Base-by-base conservation (phyloP, 176 grass and related monocot species). In the Oryza officinalis region DNA sequence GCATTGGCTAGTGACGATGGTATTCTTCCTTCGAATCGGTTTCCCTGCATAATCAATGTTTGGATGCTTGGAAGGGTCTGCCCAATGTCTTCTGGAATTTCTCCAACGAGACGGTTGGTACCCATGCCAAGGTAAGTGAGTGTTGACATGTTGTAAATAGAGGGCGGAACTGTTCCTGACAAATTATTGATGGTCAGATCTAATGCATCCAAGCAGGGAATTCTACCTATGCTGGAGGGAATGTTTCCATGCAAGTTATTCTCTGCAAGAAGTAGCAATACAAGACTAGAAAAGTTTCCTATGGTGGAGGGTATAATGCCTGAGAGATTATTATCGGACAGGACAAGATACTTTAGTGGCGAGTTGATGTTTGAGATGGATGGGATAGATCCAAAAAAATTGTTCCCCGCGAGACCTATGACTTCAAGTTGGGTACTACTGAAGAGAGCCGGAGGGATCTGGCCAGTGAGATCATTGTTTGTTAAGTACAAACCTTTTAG, bases 131-230 rank as follows among this genome's bases (percentile, higher is more conserved):
- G 70, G 44, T 38, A 65, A 20, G 12, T 17, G 6, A 90, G 33
- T 17, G 74, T 10, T 13, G 84, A 83, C 5, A 80, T 75, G 63
- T 87, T 87, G 49, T 84, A 90, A 3, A 90, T 5, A 47, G 84
- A 83, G 37, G 2, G 15, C 32, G 87, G 87, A 40, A 89, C 9
- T 26, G 49, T 63, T 11, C 41, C 71, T 12, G 27, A 20, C 1
- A 47, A 89, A 20, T 0, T 3, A 25, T 89, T 69, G 12, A 27
- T 17, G 27, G 0, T 47, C 13, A 71, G 20, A 10, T 85, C 83
- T 15, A 84, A 4, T 15, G 0, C 3, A 27, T 84, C 1, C 14
- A 91, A 60, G 10, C 46, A 27, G 1, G 77, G 41, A 11, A 84
- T 6, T 13, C 3, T 30, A 12, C 65, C 38, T 4, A 78, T n/a